phyloP scores from a whole-genome alignment of 106 monocot genomes.

The Dioscorea zingiberensis region DNA sequence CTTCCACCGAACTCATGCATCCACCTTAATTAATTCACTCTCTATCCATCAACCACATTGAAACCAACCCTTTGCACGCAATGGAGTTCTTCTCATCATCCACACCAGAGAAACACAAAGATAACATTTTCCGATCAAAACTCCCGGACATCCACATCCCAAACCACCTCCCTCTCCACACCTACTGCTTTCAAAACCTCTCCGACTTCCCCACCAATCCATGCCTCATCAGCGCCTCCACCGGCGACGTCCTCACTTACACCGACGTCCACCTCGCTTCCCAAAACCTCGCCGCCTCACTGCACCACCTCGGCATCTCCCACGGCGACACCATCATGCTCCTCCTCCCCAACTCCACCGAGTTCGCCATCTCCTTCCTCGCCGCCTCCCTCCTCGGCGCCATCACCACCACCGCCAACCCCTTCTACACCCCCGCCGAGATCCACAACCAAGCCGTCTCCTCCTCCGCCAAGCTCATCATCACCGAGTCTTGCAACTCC shows the following conservation, averaged over 20 bases:
- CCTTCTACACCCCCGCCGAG: conserved; percentile 64
- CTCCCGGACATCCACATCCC: conserved; percentile 73
- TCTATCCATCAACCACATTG: too few species aligned
- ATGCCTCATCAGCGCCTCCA: conserved; percentile 68
- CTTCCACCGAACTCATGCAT: too few species aligned
- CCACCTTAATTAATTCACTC: too few species aligned
- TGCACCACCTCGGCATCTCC: conserved; percentile 40
- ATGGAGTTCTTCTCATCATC: too few species aligned
- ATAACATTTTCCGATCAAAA: conserved; percentile 73
- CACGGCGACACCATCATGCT: conserved; percentile 67
- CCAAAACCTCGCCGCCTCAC: conserved; percentile 44
- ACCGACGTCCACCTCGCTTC: conserved; percentile 48
- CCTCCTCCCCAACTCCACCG: conserved; percentile 63
- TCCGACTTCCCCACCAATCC: conserved; percentile 29
- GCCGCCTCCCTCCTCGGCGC: conserved; percentile 68
- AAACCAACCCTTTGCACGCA: too few species aligned
- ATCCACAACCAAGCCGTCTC: conserved; percentile 57
- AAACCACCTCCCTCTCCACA: conserved; percentile 65
- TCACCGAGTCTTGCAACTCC: conserved; percentile 57
- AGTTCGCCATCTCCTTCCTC: conserved; percentile 78
- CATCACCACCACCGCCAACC: conserved; percentile 76
- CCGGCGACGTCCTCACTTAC: conserved; percentile 38
- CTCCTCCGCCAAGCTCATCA: conserved; percentile 34
- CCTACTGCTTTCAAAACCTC: conserved; percentile 74
- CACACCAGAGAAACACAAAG: too few species aligned